Base-by-base conservation (phyloP, 2,329 filamentous ascomycete species). In the Nigrospora oryzae region DNA sequence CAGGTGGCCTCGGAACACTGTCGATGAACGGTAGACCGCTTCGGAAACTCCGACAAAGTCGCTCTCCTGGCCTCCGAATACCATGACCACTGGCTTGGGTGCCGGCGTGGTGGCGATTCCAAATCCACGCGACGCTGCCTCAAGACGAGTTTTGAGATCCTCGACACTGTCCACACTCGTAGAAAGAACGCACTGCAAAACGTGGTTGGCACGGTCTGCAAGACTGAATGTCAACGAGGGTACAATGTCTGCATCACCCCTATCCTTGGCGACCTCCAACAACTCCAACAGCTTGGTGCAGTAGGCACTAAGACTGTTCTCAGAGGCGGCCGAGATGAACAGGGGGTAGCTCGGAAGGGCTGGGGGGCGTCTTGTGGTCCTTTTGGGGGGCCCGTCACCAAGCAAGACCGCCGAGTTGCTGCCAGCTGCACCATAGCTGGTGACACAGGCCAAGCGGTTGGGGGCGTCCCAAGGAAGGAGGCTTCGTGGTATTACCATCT, bases 21-120 rank as follows among this genome's bases (percentile, higher is more conserved):
- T 33, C 0, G 45, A 47, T 2, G 40, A 42, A 1, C 59, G 45
- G 42, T 58, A 67, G 0, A 42, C 13, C 11, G 12, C 8, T 16
- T 42, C 19, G 2, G 40, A 42, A 0, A 42, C 49, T 2, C 57
- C 56, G 19, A 66, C 45, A 33, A 48, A 56, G 1, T 45, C 53
- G 2, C 47, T 49, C 1, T 54, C 47, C 40, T 65, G 61, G 3
- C 59, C 59, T 2, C 56, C 54, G 37, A 64, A 62, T 45, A 42
- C 40, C 57, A 57, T 5, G 12, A 39, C 35, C 19, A 40, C 5
- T 15, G 4, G 33, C 33, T 13, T 13, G 12, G 4, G n/a, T 35
- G n/a, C 12, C 10, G 33, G 33, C 33, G n/a, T 3, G 33, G 4
- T 35, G n/a, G 8, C 33, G 8, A 35, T 35, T 23, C 19, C 19